A percentile compares a stretch with the other conserved stretches of the same genome.
These are phyloP conservation scores for Myochromella boudieri DNA, from an alignment of 768 basidiomycete species.

Conservation along the genomic window DNA sequence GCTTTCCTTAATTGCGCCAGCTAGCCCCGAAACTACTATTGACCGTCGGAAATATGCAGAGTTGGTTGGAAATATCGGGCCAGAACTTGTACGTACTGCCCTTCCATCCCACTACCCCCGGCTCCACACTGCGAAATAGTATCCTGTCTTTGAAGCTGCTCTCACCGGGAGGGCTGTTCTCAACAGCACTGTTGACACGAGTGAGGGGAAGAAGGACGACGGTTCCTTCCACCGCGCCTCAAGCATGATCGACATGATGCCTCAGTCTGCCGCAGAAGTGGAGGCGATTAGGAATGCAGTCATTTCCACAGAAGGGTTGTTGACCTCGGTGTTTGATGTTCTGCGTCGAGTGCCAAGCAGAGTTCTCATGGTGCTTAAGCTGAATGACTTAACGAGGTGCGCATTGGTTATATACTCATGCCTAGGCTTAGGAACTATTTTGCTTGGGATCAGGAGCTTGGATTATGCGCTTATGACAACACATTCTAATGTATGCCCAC, in stretches of 20 bases:
- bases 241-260: conserved; percentile 72
- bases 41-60: conserved; percentile 87
- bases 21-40: conserved; percentile 59
- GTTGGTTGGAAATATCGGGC: conserved; percentile 86
- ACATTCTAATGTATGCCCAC: conserved; percentile 59
- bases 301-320: conserved; percentile 75
- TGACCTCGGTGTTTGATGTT: conserved; percentile 85
- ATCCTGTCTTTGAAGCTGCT: conserved; percentile 92
- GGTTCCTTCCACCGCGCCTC: conserved; percentile 60
- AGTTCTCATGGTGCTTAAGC: conserved; percentile 80
- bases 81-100: conserved; percentile 69
- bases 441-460: conserved; percentile 52
- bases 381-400: conserved; percentile 85
- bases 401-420: background rate
- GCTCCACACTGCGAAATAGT: conserved; percentile 44
- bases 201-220: conserved; percentile 33
- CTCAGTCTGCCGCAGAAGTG: conserved; percentile 76
- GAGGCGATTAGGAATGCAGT: conserved; percentile 83
- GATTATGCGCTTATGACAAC: conserved; percentile 89
- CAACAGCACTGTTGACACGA: conserved; percentile 55
- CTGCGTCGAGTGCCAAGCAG: conserved; percentile 82
- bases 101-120: conserved; percentile 2
- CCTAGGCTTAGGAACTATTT: background rate
- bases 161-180: conserved; percentile 85
- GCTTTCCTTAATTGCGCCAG: conserved; percentile 81